Base-by-base conservation (phyloP, 805 yeast genomes). In the Metschnikowia henanensis region DNA sequence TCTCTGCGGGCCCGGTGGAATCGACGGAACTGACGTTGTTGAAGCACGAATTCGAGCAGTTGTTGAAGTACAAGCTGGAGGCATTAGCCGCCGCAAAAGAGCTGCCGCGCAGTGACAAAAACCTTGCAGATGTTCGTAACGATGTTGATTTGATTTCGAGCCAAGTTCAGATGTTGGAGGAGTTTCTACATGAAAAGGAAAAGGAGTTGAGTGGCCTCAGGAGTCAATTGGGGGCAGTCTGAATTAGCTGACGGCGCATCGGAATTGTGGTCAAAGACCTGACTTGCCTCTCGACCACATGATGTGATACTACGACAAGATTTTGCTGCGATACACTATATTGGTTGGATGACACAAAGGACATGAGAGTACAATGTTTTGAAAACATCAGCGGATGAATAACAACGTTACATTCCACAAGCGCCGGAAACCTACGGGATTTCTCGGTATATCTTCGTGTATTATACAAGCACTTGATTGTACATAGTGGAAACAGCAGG, bases 141-240 rank as follows among this genome's bases (percentile, higher is more conserved):
- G 91, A 86, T 54, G 71, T 87, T 41, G 83, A 79, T 17, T 76
- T 78, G 40, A 84, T 92, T 49, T 88, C 84, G 55, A 78, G 77
- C 53, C 98, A 94, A 64, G 87, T 91, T 2, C 68, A 67, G 34
- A 79, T 81, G 16, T 72, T 94, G 55, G 85, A 87, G 61, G 82
- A 77, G 45, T 91, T 85, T 56, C 72, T 86, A 55, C 65, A 65
- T 31, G 70, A 70, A 36, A 86, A 85, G 66, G 78, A 79, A 59
- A 55, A 57, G 16, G 95, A 89, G 60, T 74, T 87, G 53, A 65
- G 34, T 6, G 35, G 35, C 29, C 49, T 53, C 40, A 37, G 39
- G 13, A 36, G 29, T 34, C 52, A 53, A 40, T 47, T 52, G 7
- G 35, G 38, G 4, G 41, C 41, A 5, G 41, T 30, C 9, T 41